These are phyloP conservation scores for Euryodendron excelsum DNA, from an alignment of 148 eudicot genomes.

Conservation along the genomic window DNA sequence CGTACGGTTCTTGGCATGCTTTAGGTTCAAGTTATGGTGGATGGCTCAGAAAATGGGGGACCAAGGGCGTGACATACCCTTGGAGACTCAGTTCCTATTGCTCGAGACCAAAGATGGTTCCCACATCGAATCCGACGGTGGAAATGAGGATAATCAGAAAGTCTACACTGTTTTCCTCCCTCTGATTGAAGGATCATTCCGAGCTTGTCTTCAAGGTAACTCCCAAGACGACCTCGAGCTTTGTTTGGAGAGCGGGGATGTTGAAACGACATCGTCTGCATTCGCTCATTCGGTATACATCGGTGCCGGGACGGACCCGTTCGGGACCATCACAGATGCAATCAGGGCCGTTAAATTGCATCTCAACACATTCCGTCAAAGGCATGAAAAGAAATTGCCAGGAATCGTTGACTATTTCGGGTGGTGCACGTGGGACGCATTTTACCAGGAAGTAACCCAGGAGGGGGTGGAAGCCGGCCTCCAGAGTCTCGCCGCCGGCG, in stretches of 20 bases:
- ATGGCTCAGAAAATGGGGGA: conserved; percentile 86
- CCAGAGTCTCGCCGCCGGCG: conserved; percentile 51
- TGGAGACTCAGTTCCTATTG: conserved; percentile 79
- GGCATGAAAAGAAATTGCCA: conserved; percentile 69
- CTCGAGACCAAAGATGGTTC: conserved; percentile 55
- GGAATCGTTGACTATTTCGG: conserved; percentile 75
- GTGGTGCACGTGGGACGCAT: conserved; percentile 99
- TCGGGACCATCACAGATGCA: conserved; percentile 49
- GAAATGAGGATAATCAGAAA: conserved; percentile 36
- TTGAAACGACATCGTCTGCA: conserved; percentile 34
- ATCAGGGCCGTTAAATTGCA: conserved; percentile 59
- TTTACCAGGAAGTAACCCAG: conserved; percentile 81
- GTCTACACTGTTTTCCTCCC: conserved; percentile 70
- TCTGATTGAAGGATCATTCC: conserved; percentile 65
- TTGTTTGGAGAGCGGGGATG: conserved; percentile 76
- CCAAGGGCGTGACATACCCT: conserved; percentile 58
- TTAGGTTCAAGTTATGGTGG: conserved; percentile 90
- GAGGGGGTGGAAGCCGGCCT: conserved; percentile 86
- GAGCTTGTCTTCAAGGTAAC: conserved; percentile 76
- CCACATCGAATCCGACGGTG: conserved; percentile 37
- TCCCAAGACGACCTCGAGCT: conserved; percentile 56
- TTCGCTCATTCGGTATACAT: conserved; percentile 55
- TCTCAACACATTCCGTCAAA: conserved; percentile 60
- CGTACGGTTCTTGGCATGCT: conserved; percentile 67
- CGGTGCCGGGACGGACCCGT: conserved; percentile 65